These are phyloP conservation scores for Xylaria sp. DNA, from an alignment of 2,329 filamentous ascomycete species.

Conservation along the genomic window DNA sequence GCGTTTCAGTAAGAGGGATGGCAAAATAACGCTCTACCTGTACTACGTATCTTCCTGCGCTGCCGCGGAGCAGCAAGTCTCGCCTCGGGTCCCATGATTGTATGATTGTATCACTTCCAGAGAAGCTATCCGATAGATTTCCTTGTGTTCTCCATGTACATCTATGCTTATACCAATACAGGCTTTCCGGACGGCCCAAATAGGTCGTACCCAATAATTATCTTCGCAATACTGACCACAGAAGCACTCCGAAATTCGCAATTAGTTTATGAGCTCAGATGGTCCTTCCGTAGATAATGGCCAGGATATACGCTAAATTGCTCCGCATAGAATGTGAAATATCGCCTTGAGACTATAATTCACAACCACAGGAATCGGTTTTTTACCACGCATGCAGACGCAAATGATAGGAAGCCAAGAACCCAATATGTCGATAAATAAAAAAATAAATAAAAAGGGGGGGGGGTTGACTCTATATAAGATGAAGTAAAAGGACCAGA, in stretches of 20 bases:
- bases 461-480: no score
- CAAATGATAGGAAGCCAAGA: neutral
- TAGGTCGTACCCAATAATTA: neutral
- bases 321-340: neutral
- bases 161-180: constrained; percentile 49
- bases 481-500: neutral
- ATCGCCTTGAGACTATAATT: neutral
- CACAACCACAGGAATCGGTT: no score
- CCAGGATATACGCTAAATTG: neutral
- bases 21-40: constrained; percentile 29
- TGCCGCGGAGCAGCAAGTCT: constrained; percentile 21
- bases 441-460: no score
- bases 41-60: constrained; percentile 29
- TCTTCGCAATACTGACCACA: neutral
- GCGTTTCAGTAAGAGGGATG: constrained; percentile 28
- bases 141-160: constrained; percentile 48
- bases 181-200: constrained; percentile 30
- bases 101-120: constrained; percentile 45
- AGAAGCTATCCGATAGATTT: constrained; percentile 47
- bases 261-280: neutral
- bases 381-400: neutral
- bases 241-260: neutral
- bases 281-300: neutral
- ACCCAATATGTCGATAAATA: neutral
- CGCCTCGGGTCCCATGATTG: constrained; percentile 36